Evolutionary conservation across 2,329 filamentous ascomycete genomes (phyloP), one percentile per base, ranked within the genome.

Genomic region (Hyphodiscus sp.): DNA sequence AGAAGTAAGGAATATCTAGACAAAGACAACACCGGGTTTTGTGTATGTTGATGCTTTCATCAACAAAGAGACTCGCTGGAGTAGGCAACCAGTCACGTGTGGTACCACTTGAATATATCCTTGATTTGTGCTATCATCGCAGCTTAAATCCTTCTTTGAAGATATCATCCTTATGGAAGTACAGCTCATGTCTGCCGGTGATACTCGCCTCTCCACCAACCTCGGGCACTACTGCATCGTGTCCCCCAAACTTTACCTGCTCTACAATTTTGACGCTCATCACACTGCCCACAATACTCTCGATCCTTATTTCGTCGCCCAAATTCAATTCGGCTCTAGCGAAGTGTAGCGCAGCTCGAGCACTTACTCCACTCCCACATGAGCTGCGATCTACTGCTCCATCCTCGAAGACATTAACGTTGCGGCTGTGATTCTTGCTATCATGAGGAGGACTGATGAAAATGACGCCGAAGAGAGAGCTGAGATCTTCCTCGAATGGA

Each of bases 271-370:
- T 43, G 5, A 29, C 52, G 20, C n/a, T 42, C 45, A 51, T 38
- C 18, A 44, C 33, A 23, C 47, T 50, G 10, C 41, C 49, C 1
- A 54, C 30, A n/a, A 54, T 47, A 38, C 45, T 49, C 26, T 54
- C 47, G 33, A 49, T 26, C 2, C 18, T 51, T 20, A 50, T 47
- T 15, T 38, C 47, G 16, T 51, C 29, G 16, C 29, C 19, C 43
- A 51, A 4, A 8, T 44, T 41, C 15, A 46, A 19, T 8, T 47
- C 20, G 23, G 30, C 23, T 23, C 44, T 48, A 1, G 48, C 43
- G 10, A 47, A n/a, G 15, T 42, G n/a, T 20, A 54, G 26, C 6
- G 52, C 52, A 16, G 43, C 23, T 43, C 52, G 20, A 20, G 52
- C 52, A 20, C 33, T 47, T 9, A 51, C 45, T 16, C 30, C 49